Percentiles rank a stretch among this genome's conserved stretches.
These are phyloP conservation scores for Penicillium sclerotiorum DNA, from an alignment of 2,329 filamentous ascomycete genomes.

Conservation along the genomic window DNA sequence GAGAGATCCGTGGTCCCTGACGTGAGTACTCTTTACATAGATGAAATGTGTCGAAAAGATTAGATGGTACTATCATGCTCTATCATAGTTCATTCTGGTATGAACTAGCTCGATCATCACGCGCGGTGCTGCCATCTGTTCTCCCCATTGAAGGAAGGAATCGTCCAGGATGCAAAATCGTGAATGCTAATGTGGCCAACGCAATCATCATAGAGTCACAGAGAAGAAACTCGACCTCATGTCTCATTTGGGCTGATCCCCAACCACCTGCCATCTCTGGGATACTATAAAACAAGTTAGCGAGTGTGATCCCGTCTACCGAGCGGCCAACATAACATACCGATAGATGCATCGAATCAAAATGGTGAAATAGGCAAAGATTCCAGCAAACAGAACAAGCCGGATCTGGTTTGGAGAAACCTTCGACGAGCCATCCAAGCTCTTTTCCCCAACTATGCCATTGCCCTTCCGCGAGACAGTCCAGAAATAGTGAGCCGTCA, in stretches of 20 bases:
- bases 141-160: slow-evolving; percentile 45
- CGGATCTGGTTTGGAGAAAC: slow-evolving; percentile 25
- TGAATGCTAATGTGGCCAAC: slow-evolving; percentile 44
- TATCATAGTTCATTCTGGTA: no score
- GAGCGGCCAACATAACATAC: slow-evolving; percentile 24
- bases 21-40: no score
- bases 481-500: slow-evolving; percentile 51
- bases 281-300: slow-evolving; percentile 35
- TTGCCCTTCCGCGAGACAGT: slow-evolving; percentile 31
- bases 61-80: no score
- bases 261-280: slow-evolving; percentile 56
- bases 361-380: slow-evolving; percentile 44
- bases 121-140: no score
- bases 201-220: slow-evolving; percentile 47
- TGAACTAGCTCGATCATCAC: no score
- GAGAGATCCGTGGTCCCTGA: no score
- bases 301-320: neutral
- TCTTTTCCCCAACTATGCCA: slow-evolving; percentile 31
- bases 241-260: slow-evolving; percentile 51
- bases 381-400: slow-evolving; percentile 30
- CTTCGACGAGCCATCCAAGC: slow-evolving; percentile 20
- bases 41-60: no score
- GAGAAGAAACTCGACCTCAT: slow-evolving; percentile 50
- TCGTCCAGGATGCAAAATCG: slow-evolving; percentile 49
- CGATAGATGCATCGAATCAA: slow-evolving; percentile 50